Conservation (phyloP, 163 green algal genomes). For the Scenedesmus sp. region DNA sequence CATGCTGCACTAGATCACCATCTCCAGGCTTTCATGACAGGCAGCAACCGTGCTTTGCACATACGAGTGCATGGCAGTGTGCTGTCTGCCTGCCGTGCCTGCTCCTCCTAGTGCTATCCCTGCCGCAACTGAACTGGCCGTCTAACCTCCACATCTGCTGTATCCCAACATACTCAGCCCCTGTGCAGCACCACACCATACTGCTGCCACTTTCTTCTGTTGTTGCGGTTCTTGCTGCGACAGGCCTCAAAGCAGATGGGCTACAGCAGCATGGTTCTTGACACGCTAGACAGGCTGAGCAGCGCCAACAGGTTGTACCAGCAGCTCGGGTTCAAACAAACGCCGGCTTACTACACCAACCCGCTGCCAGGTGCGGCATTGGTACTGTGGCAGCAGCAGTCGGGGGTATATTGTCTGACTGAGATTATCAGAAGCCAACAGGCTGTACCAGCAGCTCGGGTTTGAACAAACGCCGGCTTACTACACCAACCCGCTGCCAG, state of each 20-base stretch:
- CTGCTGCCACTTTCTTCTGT: not conserved
- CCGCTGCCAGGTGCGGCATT: slow-evolving; percentile 12
- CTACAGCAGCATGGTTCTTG: slow-evolving; percentile 41
- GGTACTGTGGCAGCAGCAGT: too few species aligned
- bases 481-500: slow-evolving; percentile 48
- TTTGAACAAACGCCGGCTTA: not conserved
- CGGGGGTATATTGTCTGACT: not conserved
- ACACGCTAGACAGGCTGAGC: slow-evolving; percentile 38
- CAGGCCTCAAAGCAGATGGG: slow-evolving; percentile 1
- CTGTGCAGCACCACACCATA: not conserved
- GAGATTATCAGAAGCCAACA: not conserved
- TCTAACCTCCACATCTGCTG: too few species aligned
- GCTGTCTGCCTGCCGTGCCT: too few species aligned
- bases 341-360: slow-evolving; percentile 43
- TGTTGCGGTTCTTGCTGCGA: not conserved
- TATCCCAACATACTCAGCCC: too few species aligned
- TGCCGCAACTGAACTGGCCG: too few species aligned
- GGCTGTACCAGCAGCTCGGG: not conserved
- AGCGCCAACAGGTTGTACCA: slow-evolving; percentile 47
- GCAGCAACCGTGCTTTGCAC: too few species aligned
- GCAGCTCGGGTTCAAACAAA: slow-evolving; percentile 4
- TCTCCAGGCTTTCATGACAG: too few species aligned
- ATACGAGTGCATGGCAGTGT: too few species aligned
- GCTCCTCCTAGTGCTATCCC: too few species aligned
- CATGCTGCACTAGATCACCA: too few species aligned